phyloP scores from a whole-genome alignment of 2,329 filamentous ascomycete species.

The Aspergillus clavatus region DNA sequence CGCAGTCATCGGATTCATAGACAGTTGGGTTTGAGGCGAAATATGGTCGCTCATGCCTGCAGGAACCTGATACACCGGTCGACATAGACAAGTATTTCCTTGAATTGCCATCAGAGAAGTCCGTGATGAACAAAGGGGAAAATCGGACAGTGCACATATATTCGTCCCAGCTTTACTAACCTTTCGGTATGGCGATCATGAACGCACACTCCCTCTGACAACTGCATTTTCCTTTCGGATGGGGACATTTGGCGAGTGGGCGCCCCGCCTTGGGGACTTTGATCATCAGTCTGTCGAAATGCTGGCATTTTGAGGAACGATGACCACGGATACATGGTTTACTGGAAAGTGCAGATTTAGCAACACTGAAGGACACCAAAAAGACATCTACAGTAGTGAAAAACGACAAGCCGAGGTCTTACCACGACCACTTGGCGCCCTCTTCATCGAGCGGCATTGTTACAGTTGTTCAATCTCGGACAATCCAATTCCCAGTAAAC shows the following conservation, averaged over 20 bases:
- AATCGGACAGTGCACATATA: too few species aligned
- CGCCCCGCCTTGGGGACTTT: slow-evolving; percentile 47
- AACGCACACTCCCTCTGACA: slow-evolving; percentile 41
- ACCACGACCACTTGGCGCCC: slow-evolving; percentile 46
- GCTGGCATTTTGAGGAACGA: slow-evolving; percentile 47
- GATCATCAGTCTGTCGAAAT: slow-evolving; percentile 47
- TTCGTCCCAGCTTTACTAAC: slow-evolving; percentile 20
- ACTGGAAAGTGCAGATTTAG: slow-evolving; percentile 19
- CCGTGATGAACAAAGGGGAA: not conserved
- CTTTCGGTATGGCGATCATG: slow-evolving; percentile 44
- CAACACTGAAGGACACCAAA: not conserved
- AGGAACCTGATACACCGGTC: slow-evolving; percentile 39
- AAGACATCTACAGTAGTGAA: not conserved
- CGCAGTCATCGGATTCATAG: slow-evolving; percentile 19
- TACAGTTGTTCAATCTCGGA: not conserved
- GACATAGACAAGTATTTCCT: slow-evolving; percentile 39
- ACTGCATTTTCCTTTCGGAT: slow-evolving; percentile 40
- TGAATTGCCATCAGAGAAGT: slow-evolving; percentile 10
- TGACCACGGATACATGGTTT: slow-evolving; percentile 48
- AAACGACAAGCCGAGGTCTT: slow-evolving; percentile 10
- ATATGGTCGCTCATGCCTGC: slow-evolving; percentile 20
- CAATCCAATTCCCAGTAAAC: not conserved
- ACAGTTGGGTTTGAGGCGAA: slow-evolving; percentile 10
- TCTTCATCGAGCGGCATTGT: slow-evolving; percentile 44
- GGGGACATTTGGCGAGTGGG: slow-evolving; percentile 45